A percentile compares a stretch with the other conserved stretches of the same genome.
Evolutionary conservation across 129 eudicot genomes (phyloP).

Genomic region (Flaveria trinervia): DNA sequence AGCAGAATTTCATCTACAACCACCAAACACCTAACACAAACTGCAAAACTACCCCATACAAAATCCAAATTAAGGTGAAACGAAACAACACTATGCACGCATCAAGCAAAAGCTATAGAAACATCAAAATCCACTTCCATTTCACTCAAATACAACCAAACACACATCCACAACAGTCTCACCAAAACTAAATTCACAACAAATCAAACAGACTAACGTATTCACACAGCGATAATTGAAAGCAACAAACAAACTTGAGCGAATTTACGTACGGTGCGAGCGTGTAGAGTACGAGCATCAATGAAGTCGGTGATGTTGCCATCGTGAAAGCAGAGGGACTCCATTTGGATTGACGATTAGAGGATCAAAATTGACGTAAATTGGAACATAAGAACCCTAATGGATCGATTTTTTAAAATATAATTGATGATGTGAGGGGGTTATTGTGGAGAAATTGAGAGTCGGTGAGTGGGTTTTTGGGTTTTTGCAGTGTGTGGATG

Average conservation of each 20-base stretch:
- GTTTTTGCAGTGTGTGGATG: conserved; percentile 22
- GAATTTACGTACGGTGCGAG: conserved; percentile 51
- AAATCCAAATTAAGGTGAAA: background rate
- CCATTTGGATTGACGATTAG: conserved; percentile 33
- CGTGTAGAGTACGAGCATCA: conserved; percentile 55
- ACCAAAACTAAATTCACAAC: conserved; percentile 4
- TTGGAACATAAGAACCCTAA: conserved; percentile 21
- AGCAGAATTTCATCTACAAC: background rate
- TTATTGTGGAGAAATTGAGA: conserved; percentile 4
- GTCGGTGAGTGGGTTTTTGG: conserved; percentile 41
- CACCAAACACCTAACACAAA: conserved; percentile 1
- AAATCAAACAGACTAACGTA: background rate
- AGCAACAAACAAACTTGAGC: background rate
- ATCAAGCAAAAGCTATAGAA: background rate
- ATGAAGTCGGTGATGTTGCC: conserved; percentile 74
- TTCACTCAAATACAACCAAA: too few relatives aligned
- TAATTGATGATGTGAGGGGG: conserved; percentile 11
- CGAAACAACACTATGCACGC: background rate
- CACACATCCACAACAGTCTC: background rate
- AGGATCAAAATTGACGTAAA: background rate
- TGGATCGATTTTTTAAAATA: background rate
- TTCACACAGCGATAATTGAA: background rate
- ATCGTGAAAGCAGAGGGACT: conserved; percentile 62
- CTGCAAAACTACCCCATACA: background rate
- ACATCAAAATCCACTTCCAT: background rate